A percentile compares a stretch with the other conserved stretches of the same genome.
These are phyloP conservation scores for Lithohypha guttulata DNA, from an alignment of 2,329 filamentous ascomycete genomes.

Conservation along the genomic window DNA sequence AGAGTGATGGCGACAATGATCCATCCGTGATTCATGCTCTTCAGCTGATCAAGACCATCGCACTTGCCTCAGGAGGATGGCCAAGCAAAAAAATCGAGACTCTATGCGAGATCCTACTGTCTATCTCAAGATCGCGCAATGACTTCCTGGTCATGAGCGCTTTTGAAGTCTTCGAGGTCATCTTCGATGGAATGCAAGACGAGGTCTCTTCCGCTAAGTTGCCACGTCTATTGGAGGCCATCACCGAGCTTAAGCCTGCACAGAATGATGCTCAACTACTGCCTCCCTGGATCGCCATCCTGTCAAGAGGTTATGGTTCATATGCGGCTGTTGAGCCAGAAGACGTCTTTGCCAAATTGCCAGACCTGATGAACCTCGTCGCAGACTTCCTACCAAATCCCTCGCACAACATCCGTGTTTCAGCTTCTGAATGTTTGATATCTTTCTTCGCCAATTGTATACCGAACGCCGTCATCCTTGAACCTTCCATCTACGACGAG, in stretches of 20 bases:
- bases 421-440: slow-evolving; percentile 86
- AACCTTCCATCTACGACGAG: slow-evolving; percentile 87
- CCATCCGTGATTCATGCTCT: slow-evolving; percentile 82
- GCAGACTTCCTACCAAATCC: slow-evolving; percentile 72
- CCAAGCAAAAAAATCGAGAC: slow-evolving; percentile 91
- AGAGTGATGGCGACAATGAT: slow-evolving; percentile 51
- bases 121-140: slow-evolving; percentile 80
- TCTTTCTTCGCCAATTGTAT: slow-evolving; percentile 88
- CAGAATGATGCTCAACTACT: slow-evolving; percentile 90
- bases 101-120: slow-evolving; percentile 77
- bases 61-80: slow-evolving; percentile 81
- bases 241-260: slow-evolving; percentile 80
- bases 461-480: slow-evolving; percentile 68
- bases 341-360: slow-evolving; percentile 83
- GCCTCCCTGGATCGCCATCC: slow-evolving; percentile 90
- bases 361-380: slow-evolving; percentile 71
- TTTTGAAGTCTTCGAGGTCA: slow-evolving; percentile 95
- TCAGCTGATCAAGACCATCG: slow-evolving; percentile 83
- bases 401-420: slow-evolving; percentile 86
- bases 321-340: slow-evolving; percentile 78
- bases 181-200: slow-evolving; percentile 82
- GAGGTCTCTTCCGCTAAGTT: slow-evolving; percentile 83
- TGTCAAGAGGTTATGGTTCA: slow-evolving; percentile 90
- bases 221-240: slow-evolving; percentile 78
- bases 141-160: slow-evolving; percentile 94